These are phyloP conservation scores for Inga leiocalycina DNA, from an alignment of 306 rosid species.

Conservation along the genomic window DNA sequence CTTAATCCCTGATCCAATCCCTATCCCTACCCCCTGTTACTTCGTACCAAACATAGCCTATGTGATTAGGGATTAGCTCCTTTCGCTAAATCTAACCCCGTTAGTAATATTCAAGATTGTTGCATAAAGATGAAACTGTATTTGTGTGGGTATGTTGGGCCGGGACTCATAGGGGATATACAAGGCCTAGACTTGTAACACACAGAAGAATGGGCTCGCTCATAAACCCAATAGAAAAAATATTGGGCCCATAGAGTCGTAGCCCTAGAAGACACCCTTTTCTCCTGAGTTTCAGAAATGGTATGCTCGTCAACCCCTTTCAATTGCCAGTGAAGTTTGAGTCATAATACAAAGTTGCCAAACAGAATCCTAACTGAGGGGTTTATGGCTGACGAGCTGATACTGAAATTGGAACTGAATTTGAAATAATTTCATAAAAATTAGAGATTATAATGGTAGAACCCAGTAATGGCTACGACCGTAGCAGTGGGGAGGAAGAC, in stretches of 20 bases:
- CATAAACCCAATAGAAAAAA: neutral
- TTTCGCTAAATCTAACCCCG: no score
- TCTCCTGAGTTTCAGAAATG: neutral
- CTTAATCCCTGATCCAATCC: no score
- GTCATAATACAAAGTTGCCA: neutral
- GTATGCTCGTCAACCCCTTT: neutral
- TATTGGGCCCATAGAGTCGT: slow-evolving; percentile 20
- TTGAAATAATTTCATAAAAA: neutral
- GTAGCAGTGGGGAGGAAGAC: slow-evolving; percentile 85
- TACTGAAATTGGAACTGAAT: neutral
- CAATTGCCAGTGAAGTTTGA: neutral
- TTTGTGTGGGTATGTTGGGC: neutral
- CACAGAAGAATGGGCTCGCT: neutral
- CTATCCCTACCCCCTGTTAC: no score
- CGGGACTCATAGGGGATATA: neutral
- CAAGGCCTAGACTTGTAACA: neutral
- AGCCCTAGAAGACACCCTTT: slow-evolving; percentile 30
- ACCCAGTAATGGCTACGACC: slow-evolving; percentile 41
- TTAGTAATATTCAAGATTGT: no score
- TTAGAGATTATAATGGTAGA: slow-evolving; percentile 40
- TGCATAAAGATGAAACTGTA: neutral
- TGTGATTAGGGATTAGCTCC: no score
- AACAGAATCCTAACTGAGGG: neutral
- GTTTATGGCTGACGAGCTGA: neutral
- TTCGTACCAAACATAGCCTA: no score